A percentile compares a stretch with the other conserved stretches of the same genome.
These are phyloP conservation scores for Fonsecaea pugnacius DNA, from an alignment of 2,329 filamentous ascomycete species.

Conservation along the genomic window DNA sequence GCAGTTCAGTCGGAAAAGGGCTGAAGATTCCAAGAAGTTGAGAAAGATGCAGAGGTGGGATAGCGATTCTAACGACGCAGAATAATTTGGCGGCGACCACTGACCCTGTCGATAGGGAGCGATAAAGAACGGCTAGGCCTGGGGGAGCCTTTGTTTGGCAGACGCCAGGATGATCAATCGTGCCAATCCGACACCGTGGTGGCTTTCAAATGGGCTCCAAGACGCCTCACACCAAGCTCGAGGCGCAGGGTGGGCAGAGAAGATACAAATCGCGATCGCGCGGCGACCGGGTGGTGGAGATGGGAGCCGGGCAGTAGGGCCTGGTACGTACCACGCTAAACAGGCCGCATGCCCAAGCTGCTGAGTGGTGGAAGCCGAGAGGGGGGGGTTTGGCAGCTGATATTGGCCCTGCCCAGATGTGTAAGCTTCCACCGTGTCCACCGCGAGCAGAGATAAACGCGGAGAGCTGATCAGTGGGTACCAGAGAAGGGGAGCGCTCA, in stretches of 20 bases:
- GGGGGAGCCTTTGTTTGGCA: constrained; percentile 30
- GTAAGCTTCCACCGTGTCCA: constrained; percentile 15
- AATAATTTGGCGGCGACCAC: constrained; percentile 37
- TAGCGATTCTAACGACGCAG: constrained; percentile 28
- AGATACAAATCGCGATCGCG: constrained; percentile 36
- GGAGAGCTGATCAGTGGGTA: constrained; percentile 29
- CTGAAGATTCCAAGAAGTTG: constrained; percentile 19
- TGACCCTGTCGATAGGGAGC: constrained; percentile 34
- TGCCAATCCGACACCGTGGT: constrained; percentile 35
- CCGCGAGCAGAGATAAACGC: constrained; percentile 22
- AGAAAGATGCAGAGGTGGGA: constrained; percentile 25
- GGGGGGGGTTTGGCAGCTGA: constrained; percentile 17
- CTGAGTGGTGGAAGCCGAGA: constrained; percentile 15
- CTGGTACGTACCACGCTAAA: constrained; percentile 25
- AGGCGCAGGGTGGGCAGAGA: constrained; percentile 32
- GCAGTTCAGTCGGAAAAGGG: constrained; percentile 14
- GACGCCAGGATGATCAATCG: constrained; percentile 35
- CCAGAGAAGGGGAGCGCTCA: neutral
- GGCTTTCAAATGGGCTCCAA: constrained; percentile 36
- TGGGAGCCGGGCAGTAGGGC: constrained; percentile 17
- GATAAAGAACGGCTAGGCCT: constrained; percentile 35
- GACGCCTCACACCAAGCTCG: constrained; percentile 27
- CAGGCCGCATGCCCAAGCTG: constrained; percentile 25
- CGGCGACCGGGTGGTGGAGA: constrained; percentile 33
- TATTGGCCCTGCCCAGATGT: constrained; percentile 18